Conservation (phyloP, 177 flowering plant species). For the Tripterygium wilfordii region DNA sequence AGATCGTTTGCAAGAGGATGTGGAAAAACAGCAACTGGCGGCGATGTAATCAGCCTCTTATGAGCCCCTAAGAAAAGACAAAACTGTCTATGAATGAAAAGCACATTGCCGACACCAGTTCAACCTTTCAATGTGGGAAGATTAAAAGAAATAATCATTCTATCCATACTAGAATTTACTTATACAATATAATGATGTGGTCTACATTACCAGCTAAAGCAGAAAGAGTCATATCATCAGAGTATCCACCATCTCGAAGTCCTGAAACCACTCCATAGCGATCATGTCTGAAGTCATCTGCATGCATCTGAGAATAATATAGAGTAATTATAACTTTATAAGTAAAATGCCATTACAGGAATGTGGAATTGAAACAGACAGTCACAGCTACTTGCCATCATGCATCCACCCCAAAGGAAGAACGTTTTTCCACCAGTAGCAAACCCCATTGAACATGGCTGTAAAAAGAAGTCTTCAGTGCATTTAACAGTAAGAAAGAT, state of each 20-base stretch:
- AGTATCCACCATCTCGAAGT: slow-evolving; percentile 91
- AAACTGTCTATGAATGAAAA: too few relatives aligned
- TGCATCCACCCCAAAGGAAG: slow-evolving; percentile 99
- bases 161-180: too few relatives aligned
- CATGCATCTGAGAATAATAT: slow-evolving; percentile 81
- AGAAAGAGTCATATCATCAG: slow-evolving; percentile 99
- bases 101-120: too few relatives aligned
- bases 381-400: slow-evolving; percentile 66
- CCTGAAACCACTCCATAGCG: slow-evolving; percentile 68
- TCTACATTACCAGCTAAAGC: slow-evolving; percentile 70
- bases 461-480: slow-evolving; percentile 18
- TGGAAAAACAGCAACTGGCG: slow-evolving; percentile 95
- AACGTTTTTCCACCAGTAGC: slow-evolving; percentile 97
- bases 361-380: slow-evolving; percentile 3
- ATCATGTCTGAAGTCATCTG: slow-evolving; percentile 88
- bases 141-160: too few relatives aligned
- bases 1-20: slow-evolving; percentile 96
- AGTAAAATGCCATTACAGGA: not conserved
- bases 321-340: too few relatives aligned
- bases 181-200: too few relatives aligned
- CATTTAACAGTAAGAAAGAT: not conserved
- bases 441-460: slow-evolving; percentile 99
- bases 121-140: too few relatives aligned
- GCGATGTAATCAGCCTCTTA: slow-evolving; percentile 86
- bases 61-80: slow-evolving; percentile 68